Conservation (phyloP, 2,329 filamentous ascomycete genomes). For the Apiospora rasikravindrae region DNA sequence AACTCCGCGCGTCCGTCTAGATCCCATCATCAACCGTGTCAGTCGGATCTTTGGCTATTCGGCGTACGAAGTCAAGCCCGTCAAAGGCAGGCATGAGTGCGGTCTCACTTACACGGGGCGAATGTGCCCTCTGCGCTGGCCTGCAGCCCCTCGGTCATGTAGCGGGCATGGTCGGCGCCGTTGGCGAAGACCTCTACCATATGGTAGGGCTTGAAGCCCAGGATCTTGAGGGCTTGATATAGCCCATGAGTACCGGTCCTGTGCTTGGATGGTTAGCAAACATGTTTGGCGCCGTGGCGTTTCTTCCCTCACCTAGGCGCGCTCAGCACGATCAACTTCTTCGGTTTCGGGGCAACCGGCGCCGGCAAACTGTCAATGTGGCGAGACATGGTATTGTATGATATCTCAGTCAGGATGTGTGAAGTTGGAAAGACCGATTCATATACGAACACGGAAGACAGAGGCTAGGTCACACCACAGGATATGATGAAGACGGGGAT, state of each 20-base stretch:
- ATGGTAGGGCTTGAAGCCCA: conserved; percentile 45
- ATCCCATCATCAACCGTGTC: not conserved
- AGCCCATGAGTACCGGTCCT: conserved; percentile 44
- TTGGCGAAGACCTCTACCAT: conserved; percentile 37
- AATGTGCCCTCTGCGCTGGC: conserved; percentile 30
- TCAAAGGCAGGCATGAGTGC: not conserved
- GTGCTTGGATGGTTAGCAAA: not conserved
- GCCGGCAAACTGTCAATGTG: conserved; percentile 41
- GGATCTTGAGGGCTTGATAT: conserved; percentile 39
- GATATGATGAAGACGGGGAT: not conserved
- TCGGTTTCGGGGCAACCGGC: conserved; percentile 37
- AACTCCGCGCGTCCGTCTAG: conserved; percentile 42
- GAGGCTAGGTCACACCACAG: not conserved
- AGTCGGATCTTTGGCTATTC: accelerated
- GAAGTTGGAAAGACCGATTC: not conserved
- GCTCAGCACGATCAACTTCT: conserved; percentile 44
- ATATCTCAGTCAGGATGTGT: not conserved
- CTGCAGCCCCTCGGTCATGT: not conserved
- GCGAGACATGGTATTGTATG: conserved; percentile 38
- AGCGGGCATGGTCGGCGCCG: conserved; percentile 12
- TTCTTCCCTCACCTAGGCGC: conserved; percentile 39
- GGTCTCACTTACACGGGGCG: conserved; percentile 36
- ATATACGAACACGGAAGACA: not conserved
- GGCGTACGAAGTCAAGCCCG: not conserved
- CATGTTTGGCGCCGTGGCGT: not conserved